Conservation (phyloP, 176 grass and related monocot genomes). For the Rhynchospora breviuscula region DNA sequence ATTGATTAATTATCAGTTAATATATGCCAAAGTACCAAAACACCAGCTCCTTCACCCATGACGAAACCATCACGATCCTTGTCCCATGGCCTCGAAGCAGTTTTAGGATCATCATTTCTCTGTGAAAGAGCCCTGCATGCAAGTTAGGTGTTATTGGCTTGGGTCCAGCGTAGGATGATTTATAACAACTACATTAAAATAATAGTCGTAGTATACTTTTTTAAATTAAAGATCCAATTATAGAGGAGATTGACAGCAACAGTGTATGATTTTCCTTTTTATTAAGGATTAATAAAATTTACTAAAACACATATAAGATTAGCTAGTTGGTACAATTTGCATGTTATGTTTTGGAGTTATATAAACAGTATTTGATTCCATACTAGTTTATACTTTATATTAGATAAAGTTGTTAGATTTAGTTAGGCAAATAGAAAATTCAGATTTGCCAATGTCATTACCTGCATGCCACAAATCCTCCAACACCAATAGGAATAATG, state of each 20-base stretch:
- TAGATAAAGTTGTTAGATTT: background rate
- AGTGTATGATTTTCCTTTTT: background rate
- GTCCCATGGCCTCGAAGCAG: conserved; percentile 99
- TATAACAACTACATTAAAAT: background rate
- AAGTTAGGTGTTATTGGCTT: background rate
- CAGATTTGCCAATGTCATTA: background rate
- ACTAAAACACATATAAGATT: background rate
- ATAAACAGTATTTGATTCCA: background rate
- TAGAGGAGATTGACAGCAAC: background rate
- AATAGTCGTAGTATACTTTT: background rate
- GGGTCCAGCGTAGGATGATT: background rate
- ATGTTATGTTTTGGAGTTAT: background rate
- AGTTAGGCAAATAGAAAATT: background rate
- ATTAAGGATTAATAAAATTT: background rate
- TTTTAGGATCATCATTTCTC: conserved; percentile 96
- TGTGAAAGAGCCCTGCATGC: conserved; percentile 85
- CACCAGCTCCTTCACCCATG: conserved; percentile 98
- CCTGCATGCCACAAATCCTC: conserved; percentile 84
- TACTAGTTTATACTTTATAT: background rate
- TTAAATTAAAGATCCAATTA: background rate
- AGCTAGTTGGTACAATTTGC: background rate
- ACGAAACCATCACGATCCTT: conserved; percentile 93
- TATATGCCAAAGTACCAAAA: conserved; percentile 49
- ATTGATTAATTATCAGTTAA: conserved; percentile 21
- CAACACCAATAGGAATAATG: conserved; percentile 96